phyloP scores from a whole-genome alignment of 2,329 filamentous ascomycete genomes.

The Lecanoromycetidae sp. region DNA sequence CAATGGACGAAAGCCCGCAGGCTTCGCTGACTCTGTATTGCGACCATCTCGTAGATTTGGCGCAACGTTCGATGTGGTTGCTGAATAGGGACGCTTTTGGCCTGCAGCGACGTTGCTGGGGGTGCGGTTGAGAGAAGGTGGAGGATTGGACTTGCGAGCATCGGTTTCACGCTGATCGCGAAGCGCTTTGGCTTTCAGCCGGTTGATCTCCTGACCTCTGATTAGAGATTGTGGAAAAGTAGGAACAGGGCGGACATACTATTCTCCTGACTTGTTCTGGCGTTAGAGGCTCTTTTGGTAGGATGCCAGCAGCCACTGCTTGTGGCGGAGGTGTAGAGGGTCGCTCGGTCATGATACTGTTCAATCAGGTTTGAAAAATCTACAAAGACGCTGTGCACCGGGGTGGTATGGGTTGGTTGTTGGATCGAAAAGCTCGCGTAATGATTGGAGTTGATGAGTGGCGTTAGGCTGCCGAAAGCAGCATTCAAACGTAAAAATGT shows the following conservation, averaged over 20 bases:
- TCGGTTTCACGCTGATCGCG: conserved; percentile 61
- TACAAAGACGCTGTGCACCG: too few species aligned
- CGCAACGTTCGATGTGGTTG: conserved; percentile 41
- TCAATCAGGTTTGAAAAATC: too few species aligned
- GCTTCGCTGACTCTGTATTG: conserved; percentile 27
- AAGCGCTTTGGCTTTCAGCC: conserved; percentile 77
- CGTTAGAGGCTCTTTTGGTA: conserved; percentile 40
- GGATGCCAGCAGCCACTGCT: conserved; percentile 26
- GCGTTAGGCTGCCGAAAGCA: too few species aligned
- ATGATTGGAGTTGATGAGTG: too few species aligned
- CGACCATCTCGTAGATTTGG: conserved; percentile 59
- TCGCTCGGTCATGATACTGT: conserved; percentile 23
- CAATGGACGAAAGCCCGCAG: conserved; percentile 26
- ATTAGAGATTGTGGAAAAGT: conserved; percentile 8
- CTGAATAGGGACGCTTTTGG: conserved; percentile 59
- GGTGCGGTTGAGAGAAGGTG: conserved; percentile 23
- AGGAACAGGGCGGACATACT: conserved; percentile 25
- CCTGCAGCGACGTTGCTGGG: conserved; percentile 43
- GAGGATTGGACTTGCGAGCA: conserved; percentile 29
- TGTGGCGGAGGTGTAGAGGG: conserved; percentile 38
- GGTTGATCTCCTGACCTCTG: conserved; percentile 62
- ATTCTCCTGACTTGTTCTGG: conserved; percentile 50
- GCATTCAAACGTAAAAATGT: not conserved
- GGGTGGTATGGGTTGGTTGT: too few species aligned
- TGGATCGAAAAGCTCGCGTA: too few species aligned